Evolutionary conservation across 192 early-diverging fungal genomes (phyloP), one percentile per base, ranked within the genome.

Genomic region (Coemansia sp.): DNA sequence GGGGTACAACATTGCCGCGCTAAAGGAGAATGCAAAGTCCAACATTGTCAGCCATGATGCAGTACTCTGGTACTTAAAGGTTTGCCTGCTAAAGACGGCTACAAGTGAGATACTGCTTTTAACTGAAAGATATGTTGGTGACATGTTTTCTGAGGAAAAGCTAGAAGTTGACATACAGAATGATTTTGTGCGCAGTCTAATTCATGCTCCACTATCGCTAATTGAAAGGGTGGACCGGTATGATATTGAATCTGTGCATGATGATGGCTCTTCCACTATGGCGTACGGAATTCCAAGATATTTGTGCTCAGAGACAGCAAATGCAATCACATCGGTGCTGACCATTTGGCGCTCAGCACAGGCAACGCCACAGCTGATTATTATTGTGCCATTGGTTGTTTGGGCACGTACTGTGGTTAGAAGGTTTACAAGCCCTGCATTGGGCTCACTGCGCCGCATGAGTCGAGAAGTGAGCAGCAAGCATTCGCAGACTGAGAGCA

Each of bases 1-100:
- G 27, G 75, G 75, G 4, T 69, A 72, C 49, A 61, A 68, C 12
- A 41, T 77, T 34, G 62, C 46, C 2, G 64, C 75, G 31, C 53
- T 77, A 5, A 66, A 60, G 29, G 24, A 31, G 12, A 68, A 60
- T 16, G 33, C 18, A 27, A 44, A 58, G 12, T 55, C 52, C 10
- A 27, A 33, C 36, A 50, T 34, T n/a, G 61, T 43, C 15, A 61
- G 61, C 49, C 22, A 53, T 9, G 31, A 67, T 29, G 66, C 47
- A n/a, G 34, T 67, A 8, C 22, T 67, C 0, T n/a, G 46, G 11
- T 69, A 69, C 41, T 18, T 69, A 13, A 29, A 33, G 22, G 10
- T 69, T 4, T 2, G n/a, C 22, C 15, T 61, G 7, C 12, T 69
- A 20, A 55, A 46, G 9, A n/a, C 8, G 1, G 13, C n/a, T n/a